Percentiles rank a stretch among this genome's conserved stretches.
Evolutionary conservation across 208 protist species (phyloP).

Genomic region (Leishmania martiniquensis): DNA sequence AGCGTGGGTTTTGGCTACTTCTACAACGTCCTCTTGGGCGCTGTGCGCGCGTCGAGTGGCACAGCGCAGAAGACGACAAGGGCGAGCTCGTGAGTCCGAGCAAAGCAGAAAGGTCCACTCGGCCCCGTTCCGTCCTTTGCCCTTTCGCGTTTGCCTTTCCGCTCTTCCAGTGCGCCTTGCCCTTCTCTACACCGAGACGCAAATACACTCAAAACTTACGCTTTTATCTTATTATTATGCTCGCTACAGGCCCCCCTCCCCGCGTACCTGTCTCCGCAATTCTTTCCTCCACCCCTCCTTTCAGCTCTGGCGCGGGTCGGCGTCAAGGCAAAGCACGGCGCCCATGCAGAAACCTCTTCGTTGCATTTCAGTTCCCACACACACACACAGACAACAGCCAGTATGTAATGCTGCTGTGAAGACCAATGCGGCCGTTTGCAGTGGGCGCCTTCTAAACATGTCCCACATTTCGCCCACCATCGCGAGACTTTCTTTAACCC

Average conservation of each 20-base stretch:
- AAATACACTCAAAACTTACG: neutral
- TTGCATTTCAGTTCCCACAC: neutral
- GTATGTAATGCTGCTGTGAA: neutral
- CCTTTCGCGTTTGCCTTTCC: neutral
- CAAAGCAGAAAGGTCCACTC: neutral
- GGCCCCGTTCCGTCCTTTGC: neutral
- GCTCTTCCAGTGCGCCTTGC: neutral
- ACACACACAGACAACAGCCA: neutral
- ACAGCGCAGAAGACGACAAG: constrained; percentile 19
- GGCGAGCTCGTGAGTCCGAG: constrained; percentile 1
- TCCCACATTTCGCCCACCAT: neutral
- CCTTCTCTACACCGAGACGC: neutral
- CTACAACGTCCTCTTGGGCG: constrained; percentile 45
- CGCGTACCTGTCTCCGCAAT: neutral
- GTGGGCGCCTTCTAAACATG: neutral
- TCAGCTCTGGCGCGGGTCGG: neutral
- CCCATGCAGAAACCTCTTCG: neutral
- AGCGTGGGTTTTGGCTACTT: constrained; percentile 58
- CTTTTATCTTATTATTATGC: neutral
- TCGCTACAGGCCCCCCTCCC: neutral
- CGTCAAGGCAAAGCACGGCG: neutral
- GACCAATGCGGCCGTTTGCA: neutral
- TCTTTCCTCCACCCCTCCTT: neutral
- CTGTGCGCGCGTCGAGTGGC: constrained; percentile 24
- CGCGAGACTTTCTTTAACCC: too few relatives aligned